Conservation (phyloP, 139 green algal species). For the Limnomonas spitsbergensis region DNA sequence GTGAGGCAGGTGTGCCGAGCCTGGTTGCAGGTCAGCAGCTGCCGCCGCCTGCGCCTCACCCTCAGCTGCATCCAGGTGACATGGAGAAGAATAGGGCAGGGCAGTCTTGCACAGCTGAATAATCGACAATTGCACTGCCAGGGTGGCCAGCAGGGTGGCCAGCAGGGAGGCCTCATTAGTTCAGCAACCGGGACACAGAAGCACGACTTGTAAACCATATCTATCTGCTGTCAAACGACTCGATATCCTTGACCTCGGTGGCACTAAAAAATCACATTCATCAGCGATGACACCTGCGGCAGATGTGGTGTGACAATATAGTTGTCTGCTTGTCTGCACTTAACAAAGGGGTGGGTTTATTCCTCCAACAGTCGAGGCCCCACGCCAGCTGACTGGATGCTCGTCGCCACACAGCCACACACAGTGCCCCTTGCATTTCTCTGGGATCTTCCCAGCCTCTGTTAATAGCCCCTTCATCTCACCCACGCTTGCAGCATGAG, state of each 20-base stretch:
- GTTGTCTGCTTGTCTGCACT: no score
- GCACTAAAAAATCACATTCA: no score
- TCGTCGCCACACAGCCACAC: background rate
- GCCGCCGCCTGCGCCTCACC: background rate
- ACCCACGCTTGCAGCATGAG: no score
- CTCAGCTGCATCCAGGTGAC: background rate
- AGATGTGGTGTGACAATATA: no score
- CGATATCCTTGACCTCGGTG: no score
- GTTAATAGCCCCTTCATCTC: no score
- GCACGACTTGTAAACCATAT: background rate
- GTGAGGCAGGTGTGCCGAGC: background rate
- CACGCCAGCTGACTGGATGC: background rate
- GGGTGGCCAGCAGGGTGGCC: background rate
- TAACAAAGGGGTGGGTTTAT: background rate
- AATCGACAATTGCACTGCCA: background rate
- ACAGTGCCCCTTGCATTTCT: background rate
- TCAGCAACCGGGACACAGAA: background rate
- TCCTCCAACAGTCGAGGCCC: background rate
- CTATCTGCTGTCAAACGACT: no score
- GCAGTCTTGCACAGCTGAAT: background rate
- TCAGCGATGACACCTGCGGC: no score
- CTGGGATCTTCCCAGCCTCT: background rate
- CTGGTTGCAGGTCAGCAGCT: background rate
- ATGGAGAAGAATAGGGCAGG: no score
- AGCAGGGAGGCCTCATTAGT: background rate